Base-by-base conservation (phyloP, 805 yeast species). In the Wilhelminamyces savonicus region DNA sequence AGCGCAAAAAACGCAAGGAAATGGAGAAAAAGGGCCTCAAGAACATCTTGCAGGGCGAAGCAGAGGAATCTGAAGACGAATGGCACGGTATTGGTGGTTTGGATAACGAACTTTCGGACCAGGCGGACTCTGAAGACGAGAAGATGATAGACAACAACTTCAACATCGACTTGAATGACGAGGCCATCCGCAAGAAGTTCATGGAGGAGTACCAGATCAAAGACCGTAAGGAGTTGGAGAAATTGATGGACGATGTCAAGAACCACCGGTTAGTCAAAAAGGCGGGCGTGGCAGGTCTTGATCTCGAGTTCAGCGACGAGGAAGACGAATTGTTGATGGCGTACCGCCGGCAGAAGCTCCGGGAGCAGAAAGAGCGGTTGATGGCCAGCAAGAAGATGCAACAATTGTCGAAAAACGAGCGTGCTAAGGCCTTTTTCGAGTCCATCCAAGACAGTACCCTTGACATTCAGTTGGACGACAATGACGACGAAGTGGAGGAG, bases 31-130 rank as follows among this genome's bases (percentile, higher is more conserved):
- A 58, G 34, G 88, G 88, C 3, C 41, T 77, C 13, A 66, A 66
- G 30, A 64, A 71, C 16, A 69, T 84, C 31, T 63, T 83, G 50
- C 90, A 84, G 44, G 78, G 81, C 28, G 92, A 83, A 60, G 94
- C 94, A 25, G 87, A 74, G 42, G 94, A 84, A 59, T 82, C 92
- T 21, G 94, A 84, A 36, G 94, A 84, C 62, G 94, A 84, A 59
- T 84, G 86, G 83, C 71, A 71, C 28, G 94, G 92, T 3, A 44
- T 81, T 28, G 92, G 90, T 40, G 94, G 94, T 36, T 62, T 48
- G 5, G 88, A 81, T 41, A 82, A 78, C 3, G 79, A 74, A 37
- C 31, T 48, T 1, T 68, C 74, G 12, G 79, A 71, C 37, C 74
- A 62, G 24, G 80, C 77, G 30, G 75, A 82, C 49, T 74, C 84